phyloP scores from a whole-genome alignment of 164 flowering plant genomes.

The Piper betle region DNA sequence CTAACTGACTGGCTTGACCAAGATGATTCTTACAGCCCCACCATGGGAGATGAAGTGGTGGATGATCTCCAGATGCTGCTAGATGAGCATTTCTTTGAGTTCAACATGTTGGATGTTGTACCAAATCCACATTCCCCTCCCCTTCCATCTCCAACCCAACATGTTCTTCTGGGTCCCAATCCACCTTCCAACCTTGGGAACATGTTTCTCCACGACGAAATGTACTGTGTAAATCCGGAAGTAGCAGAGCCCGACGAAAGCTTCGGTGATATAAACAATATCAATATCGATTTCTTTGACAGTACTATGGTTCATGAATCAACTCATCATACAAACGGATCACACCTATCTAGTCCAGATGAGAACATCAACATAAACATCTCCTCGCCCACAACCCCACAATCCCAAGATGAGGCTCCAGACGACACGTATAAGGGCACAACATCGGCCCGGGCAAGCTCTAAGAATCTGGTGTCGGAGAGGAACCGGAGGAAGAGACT shows the following conservation, averaged over 20 bases:
- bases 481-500: slow-evolving; percentile 23
- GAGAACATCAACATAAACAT: neutral
- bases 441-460: slow-evolving; percentile 4
- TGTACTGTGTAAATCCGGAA: neutral
- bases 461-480: slow-evolving; percentile 20
- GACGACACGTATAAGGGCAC: slow-evolving; percentile 5
- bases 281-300: neutral
- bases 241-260: neutral
- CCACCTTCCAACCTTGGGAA: neutral
- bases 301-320: neutral
- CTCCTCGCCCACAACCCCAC: neutral
- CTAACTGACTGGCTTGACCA: slow-evolving; percentile 4
- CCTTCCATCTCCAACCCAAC: neutral
- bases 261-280: neutral
- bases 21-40: slow-evolving; percentile 1
- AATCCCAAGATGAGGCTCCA: slow-evolving; percentile 4
- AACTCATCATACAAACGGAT: neutral
- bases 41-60: neutral
- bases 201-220: neutral
- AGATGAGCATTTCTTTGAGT: slow-evolving; percentile 3
- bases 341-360: neutral
- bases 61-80: slow-evolving; percentile 1
- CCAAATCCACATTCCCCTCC: neutral
- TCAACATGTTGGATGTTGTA: slow-evolving; percentile 1
- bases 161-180: slow-evolving; percentile 1